Percentiles rank a stretch among this genome's conserved stretches.
These are phyloP conservation scores for Suhomyces wounanorum DNA, from an alignment of 1,139 yeast genomes.

Conservation along the genomic window DNA sequence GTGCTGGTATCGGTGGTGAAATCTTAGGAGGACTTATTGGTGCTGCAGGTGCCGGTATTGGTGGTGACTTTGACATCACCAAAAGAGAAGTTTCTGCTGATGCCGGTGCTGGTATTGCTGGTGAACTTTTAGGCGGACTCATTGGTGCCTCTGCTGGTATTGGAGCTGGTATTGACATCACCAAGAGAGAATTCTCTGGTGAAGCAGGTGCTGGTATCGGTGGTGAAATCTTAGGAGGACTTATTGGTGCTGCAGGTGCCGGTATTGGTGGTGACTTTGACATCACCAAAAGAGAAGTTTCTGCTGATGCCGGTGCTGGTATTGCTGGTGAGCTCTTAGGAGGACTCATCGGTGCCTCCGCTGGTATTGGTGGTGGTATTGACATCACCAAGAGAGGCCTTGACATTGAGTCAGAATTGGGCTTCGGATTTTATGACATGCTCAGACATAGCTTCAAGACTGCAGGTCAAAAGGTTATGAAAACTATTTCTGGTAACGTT, in stretches of 20 bases:
- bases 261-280: slow-evolving; percentile 6
- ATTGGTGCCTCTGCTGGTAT: slow-evolving; percentile 9
- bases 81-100: slow-evolving; percentile 12
- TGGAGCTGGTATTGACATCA: slow-evolving; percentile 16
- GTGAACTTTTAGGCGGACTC: slow-evolving; percentile 6
- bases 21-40: slow-evolving; percentile 11
- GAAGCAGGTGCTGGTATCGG: slow-evolving; percentile 8
- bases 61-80: slow-evolving; percentile 11
- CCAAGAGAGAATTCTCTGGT: slow-evolving; percentile 26
- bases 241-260: slow-evolving; percentile 5
- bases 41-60: slow-evolving; percentile 14
- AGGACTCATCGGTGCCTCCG: slow-evolving; percentile 4
- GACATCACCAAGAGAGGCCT: slow-evolving; percentile 16
- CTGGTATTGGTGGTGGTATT: slow-evolving; percentile 11
- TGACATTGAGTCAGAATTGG: slow-evolving; percentile 15
- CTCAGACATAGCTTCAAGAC: slow-evolving; percentile 13
- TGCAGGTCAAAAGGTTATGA: slow-evolving; percentile 15
- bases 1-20: slow-evolving; percentile 13
- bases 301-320: slow-evolving; percentile 10
- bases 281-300: slow-evolving; percentile 12
- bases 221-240: slow-evolving; percentile 5
- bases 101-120: slow-evolving; percentile 4
- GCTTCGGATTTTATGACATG: slow-evolving; percentile 14
- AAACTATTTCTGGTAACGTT: slow-evolving; percentile 16
- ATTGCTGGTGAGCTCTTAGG: neutral